Base-by-base conservation (phyloP, 176 grass and related monocot species). In the Bothriochloa decipiens region DNA sequence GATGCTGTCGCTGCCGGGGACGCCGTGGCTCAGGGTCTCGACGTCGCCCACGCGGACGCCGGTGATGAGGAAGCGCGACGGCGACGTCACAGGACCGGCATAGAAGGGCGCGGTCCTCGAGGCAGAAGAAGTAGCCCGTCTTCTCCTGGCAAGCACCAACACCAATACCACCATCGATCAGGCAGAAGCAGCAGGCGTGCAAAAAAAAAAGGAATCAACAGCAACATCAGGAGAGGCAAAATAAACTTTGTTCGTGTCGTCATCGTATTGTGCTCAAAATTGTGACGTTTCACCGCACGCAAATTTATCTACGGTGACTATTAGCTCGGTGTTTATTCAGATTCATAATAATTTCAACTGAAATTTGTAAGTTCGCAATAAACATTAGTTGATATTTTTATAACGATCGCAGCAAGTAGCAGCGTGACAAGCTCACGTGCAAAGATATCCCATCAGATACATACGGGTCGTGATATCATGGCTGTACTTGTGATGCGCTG, bases 81-180 rank as follows among this genome's bases (percentile, higher is more conserved):
- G 82, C 77, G 65, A 95, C 79, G 65, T 95, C 95, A 75, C 92
- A 95, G 66, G 78, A 70, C 20, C 91, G 82, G 83, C 95, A 97
- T 11, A 95, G 92, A 25, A 97, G 79, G 22, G 95, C 89, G 5
- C 92, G 87, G 85, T 93, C 92, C 70, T 97, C 92, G 39, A 97
- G 88, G 83, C 95, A 97, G 85, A 97, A 97, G 83, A 97, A 97
- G 70, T 90, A 95, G n/a, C 90, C 92, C 0, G 75, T 70, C 68
- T 89, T 94, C 74, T 94, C 95, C 95, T 97, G 81, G 2, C 61
- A 74, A 2, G 29, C 66, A 41, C 36, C 8, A 33, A 25, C 9
- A 65, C 3, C 49, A 2, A 42, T 8, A n/a, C n/a, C n/a, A n/a
- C n/a, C n/a, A n/a, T n/a, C n/a, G n/a, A 42, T 50, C 50, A 18